Evolutionary conservation across 805 yeast genomes (phyloP).

Genomic region (Candida sanyiensis): DNA sequence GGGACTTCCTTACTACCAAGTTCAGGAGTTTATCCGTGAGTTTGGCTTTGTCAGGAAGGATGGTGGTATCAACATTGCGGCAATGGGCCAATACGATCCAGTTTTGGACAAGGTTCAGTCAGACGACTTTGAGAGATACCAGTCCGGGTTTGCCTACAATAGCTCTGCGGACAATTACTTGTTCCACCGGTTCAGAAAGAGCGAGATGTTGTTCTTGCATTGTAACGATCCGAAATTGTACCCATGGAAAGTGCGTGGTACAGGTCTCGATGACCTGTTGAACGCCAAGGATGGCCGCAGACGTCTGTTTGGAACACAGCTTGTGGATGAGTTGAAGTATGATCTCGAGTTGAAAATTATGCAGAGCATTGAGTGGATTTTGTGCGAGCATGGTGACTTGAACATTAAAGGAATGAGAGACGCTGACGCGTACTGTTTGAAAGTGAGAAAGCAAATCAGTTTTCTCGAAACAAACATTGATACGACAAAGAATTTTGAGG

Average conservation of each 20-base stretch:
- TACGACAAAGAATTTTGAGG: not conserved
- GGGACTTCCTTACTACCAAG: conserved; percentile 46
- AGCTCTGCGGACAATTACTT: conserved; percentile 17
- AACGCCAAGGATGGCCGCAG: conserved; percentile 20
- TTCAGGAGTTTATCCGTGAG: conserved; percentile 45
- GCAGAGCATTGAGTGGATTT: conserved; percentile 24
- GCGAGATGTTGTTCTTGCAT: conserved; percentile 25
- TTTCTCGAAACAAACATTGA: not conserved
- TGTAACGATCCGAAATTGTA: conserved; percentile 27
- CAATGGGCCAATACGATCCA: conserved; percentile 54
- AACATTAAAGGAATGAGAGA: conserved; percentile 26
- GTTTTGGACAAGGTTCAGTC: conserved; percentile 32
- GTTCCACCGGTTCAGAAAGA: conserved; percentile 18
- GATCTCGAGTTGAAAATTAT: conserved; percentile 28
- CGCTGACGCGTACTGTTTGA: conserved; percentile 34
- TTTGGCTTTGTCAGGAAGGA: conserved; percentile 36
- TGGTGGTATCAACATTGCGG: conserved; percentile 38
- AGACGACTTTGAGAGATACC: conserved; percentile 13
- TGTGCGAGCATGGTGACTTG: not conserved
- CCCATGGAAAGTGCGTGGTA: conserved; percentile 27
- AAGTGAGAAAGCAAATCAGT: conserved; percentile 22
- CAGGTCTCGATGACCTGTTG: conserved; percentile 21
- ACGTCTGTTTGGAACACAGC: conserved; percentile 17
- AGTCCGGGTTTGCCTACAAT: conserved; percentile 15
- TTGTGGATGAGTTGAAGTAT: conserved; percentile 23